Evolutionary conservation across 23 red algal genomes (phyloP).

Genomic region (Porphyridium purpureum): DNA sequence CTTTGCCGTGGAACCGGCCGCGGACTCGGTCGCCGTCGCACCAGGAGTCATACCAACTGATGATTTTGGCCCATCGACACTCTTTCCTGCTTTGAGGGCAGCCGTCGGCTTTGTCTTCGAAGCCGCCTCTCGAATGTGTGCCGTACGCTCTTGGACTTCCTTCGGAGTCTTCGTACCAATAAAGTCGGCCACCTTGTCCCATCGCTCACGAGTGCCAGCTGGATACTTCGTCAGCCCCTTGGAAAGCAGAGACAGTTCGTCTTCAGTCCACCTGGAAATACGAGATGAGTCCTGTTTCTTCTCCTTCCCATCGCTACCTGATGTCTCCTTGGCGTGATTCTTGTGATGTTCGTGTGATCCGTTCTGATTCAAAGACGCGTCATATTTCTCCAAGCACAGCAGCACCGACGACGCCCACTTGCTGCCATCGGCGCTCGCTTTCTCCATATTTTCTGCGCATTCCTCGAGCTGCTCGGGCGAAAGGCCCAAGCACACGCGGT

Average conservation of each 20-base stretch:
- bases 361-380: background rate
- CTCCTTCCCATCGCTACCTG: background rate
- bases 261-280: conserved; percentile 44
- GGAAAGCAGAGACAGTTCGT: conserved; percentile 39
- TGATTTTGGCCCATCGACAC: too few relatives aligned
- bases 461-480: background rate
- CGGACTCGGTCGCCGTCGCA: background rate
- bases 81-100: too few relatives aligned
- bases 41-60: background rate
- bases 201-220: conserved; percentile 41
- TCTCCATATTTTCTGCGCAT: background rate
- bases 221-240: conserved; percentile 60
- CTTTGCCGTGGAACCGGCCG: conserved; percentile 6
- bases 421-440: too few relatives aligned
- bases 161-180: conserved; percentile 21
- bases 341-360: too few relatives aligned
- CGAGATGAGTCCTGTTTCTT: background rate
- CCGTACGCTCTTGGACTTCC: too few relatives aligned
- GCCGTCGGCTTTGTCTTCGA: too few relatives aligned
- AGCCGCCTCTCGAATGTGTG: too few relatives aligned
- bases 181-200: conserved; percentile 32
- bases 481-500: background rate
- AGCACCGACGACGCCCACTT: background rate
- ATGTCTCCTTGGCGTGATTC: background rate
- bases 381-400: background rate